Evolutionary conservation across 2,329 filamentous ascomycete species (phyloP).

Genomic region (Alternaria panax): DNA sequence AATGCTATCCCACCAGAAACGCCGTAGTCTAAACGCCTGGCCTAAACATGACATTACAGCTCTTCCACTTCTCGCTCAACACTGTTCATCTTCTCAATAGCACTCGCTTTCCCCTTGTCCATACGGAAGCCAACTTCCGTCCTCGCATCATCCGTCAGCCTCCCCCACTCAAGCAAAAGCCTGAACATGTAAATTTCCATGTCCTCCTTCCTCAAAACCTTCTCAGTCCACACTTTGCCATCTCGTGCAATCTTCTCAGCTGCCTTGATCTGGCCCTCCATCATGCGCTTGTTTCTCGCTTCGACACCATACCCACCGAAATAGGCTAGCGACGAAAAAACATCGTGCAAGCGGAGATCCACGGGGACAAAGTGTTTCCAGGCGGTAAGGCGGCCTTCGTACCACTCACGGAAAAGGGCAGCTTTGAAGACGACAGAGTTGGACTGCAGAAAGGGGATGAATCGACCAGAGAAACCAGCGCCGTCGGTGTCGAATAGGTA

Average conservation of each 20-base stretch:
- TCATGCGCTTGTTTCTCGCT: constrained; percentile 35
- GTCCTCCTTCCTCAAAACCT: constrained; percentile 59
- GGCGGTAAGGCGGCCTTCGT: constrained; percentile 73
- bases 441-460: constrained; percentile 71
- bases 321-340: constrained; percentile 78
- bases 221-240: constrained; percentile 44
- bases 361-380: constrained; percentile 85
- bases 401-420: constrained; percentile 80
- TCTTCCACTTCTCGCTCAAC: neutral
- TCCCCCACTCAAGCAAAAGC: constrained; percentile 73
- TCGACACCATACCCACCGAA: constrained; percentile 58
- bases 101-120: constrained; percentile 20
- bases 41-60: neutral
- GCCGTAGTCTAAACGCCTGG: neutral
- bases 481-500: constrained; percentile 78
- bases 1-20: constrained; percentile 7
- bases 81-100: constrained; percentile 2
- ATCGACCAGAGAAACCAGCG: constrained; percentile 69
- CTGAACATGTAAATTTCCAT: constrained; percentile 84
- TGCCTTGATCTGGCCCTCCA: constrained; percentile 33
- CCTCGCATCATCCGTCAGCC: constrained; percentile 47
- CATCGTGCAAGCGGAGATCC: constrained; percentile 73
- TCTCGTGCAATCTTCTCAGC: constrained; percentile 45
- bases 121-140: constrained; percentile 45
- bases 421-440: constrained; percentile 73